These are phyloP conservation scores for Fusarium longipes DNA, from an alignment of 2,329 filamentous ascomycete species.

Conservation along the genomic window DNA sequence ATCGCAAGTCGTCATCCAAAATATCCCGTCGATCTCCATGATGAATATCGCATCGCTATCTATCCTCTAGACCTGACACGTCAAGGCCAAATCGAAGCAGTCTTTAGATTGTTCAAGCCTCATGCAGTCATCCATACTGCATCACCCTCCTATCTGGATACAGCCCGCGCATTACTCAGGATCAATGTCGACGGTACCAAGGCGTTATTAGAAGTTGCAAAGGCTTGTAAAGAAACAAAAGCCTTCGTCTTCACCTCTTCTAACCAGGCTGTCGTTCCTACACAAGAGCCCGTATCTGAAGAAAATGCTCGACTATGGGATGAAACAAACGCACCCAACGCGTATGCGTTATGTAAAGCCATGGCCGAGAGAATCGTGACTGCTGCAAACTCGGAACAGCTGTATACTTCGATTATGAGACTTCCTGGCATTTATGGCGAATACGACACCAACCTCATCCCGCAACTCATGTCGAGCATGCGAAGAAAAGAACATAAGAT, in stretches of 20 bases:
- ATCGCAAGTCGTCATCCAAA: constrained; percentile 6
- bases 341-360: neutral
- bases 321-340: neutral
- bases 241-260: neutral
- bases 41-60: neutral
- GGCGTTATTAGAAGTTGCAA: fast-evolving
- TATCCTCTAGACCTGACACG: neutral
- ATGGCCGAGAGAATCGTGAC: neutral
- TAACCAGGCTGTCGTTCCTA: neutral
- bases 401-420: neutral
- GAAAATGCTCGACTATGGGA: neutral
- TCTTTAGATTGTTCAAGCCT: neutral
- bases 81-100: neutral
- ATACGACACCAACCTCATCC: neutral
- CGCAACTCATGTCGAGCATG: neutral
- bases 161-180: fast-evolving
- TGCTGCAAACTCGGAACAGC: neutral
- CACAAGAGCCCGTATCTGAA: neutral
- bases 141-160: neutral
- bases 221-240: fast-evolving
- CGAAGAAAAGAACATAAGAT: constrained; percentile 1
- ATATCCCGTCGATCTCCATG: neutral
- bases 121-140: neutral
- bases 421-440: neutral
- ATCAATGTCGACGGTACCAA: neutral